A percentile compares a stretch with the other conserved stretches of the same genome.
Evolutionary conservation across 1,139 yeast species (phyloP).

Genomic region (Candida dubliniensis): DNA sequence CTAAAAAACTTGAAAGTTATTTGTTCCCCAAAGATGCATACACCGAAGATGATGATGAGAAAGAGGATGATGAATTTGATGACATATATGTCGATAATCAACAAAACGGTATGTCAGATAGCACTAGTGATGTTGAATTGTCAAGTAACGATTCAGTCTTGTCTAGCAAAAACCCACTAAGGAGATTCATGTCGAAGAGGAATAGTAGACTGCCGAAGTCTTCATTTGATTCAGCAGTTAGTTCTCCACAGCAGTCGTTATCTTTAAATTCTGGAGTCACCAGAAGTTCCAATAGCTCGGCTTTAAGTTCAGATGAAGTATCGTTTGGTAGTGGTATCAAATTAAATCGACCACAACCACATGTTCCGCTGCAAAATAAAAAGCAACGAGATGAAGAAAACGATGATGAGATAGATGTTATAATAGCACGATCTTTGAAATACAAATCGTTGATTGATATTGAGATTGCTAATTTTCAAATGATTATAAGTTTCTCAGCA

Average conservation of each 20-base stretch:
- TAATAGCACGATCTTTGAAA: constrained; percentile 54
- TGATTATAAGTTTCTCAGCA: constrained; percentile 77
- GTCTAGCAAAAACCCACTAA: constrained; percentile 17
- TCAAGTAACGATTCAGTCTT: neutral
- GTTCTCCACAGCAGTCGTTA: too few relatives aligned
- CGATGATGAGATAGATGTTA: constrained; percentile 23
- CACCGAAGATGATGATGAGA: constrained; percentile 4
- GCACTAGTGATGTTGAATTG: neutral
- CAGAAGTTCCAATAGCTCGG: constrained; percentile 4
- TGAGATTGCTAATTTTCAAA: constrained; percentile 50
- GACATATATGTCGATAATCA: neutral
- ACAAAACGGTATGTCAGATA: constrained; percentile 1
- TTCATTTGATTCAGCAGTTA: constrained; percentile 1
- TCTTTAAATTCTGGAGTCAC: neutral
- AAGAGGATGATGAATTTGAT: constrained; percentile 1
- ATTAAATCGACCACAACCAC: constrained; percentile 10
- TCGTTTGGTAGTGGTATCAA: constrained; percentile 11
- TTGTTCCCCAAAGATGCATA: constrained; percentile 52
- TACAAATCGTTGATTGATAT: constrained; percentile 65
- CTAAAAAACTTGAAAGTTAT: constrained; percentile 61
- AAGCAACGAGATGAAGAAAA: constrained; percentile 8
- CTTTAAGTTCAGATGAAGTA: constrained; percentile 1
- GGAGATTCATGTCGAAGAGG: constrained; percentile 13
- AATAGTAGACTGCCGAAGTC: constrained; percentile 4
- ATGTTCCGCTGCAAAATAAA: neutral